Base-by-base conservation (phyloP, 805 yeast species). In the Suhomyces sp. region DNA sequence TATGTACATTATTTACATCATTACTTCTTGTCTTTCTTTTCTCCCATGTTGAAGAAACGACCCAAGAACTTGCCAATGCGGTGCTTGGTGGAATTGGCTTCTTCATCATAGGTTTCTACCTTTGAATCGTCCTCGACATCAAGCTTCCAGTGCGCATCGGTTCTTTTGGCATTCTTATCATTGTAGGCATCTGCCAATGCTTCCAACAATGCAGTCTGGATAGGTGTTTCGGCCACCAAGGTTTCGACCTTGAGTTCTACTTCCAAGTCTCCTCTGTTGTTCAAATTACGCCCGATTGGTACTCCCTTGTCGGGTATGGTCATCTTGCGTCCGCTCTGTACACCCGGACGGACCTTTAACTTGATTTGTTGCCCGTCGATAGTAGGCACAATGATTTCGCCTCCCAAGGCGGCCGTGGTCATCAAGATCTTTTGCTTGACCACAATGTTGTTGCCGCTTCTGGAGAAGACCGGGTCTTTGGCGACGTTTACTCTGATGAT, bases 321-420 rank as follows among this genome's bases (percentile, higher is more conserved):
- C 48, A 92, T 81, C 22, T 77, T 77, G 50, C 85, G 81, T 24
- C 93, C 96, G 41, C 81, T 74, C 64, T 89, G 96, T 0, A 96
- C 88, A 1, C 97, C 98, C 0, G 88, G 73, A 49, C 96, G 85
- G 10, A 94, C 86, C 69, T 84, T 89, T 52, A 94, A 71, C 68
- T 90, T 87, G 49, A 96, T 74, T 35, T 79, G 79, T 41, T 81
- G 81, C 4, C 96, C 97, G 57, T 85, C 90, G 26, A 94, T 81
- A 0, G 99, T 93, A 33, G 98, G 98, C n/a, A 94, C 82, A 47
- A 87, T 83, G 22, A 94, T 80, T 45, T 83, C 84, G 38, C 99
- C 99, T 55, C 99, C 99, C 45, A 94, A 76, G 0, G 97, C 91
- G 1, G 99, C 99, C 0, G 99, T 94, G 1, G 99, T 94, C 84